A percentile compares a stretch with the other conserved stretches of the same genome.
Evolutionary conservation across 139 green algal genomes (phyloP).

Genomic region (Coelastrella sp.): DNA sequence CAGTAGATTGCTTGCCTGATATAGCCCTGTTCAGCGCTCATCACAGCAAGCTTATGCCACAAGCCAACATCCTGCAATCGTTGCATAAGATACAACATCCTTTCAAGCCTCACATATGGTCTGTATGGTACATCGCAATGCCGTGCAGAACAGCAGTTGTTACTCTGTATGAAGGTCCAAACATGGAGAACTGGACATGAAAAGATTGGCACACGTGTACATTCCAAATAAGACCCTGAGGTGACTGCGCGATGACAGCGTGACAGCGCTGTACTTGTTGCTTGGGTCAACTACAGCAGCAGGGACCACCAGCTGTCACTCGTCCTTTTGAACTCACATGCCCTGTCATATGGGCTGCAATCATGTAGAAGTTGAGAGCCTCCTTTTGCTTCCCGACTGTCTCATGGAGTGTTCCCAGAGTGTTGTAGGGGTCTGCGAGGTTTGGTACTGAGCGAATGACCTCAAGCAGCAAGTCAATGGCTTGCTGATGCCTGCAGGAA

Average conservation of each 20-base stretch:
- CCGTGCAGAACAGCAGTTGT: too few relatives aligned
- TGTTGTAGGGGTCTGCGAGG: conserved; percentile 87
- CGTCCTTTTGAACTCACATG: conserved; percentile 58
- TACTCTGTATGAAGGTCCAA: too few relatives aligned
- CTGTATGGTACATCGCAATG: too few relatives aligned
- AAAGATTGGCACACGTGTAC: too few relatives aligned
- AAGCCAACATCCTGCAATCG: conserved; percentile 46
- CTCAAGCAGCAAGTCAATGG: conserved; percentile 77
- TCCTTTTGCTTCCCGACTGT: conserved; percentile 55
- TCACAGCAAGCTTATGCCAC: conserved; percentile 83
- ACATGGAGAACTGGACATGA: too few relatives aligned
- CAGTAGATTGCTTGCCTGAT: conserved; percentile 91
- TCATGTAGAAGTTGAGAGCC: conserved; percentile 93
- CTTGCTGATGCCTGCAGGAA: conserved; percentile 60
- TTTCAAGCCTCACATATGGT: too few relatives aligned
- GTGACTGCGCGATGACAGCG: too few relatives aligned
- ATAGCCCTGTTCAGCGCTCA: conserved; percentile 78
- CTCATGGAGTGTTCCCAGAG: conserved; percentile 87
- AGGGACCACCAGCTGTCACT: too few relatives aligned
- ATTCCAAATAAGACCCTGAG: too few relatives aligned
- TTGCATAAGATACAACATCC: not conserved
- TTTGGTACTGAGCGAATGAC: conserved; percentile 84
- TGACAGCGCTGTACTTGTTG: too few relatives aligned
- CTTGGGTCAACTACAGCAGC: too few relatives aligned
- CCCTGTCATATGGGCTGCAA: conserved; percentile 87